These are phyloP conservation scores for Annulohypoxylon truncatum DNA, from an alignment of 2,329 filamentous ascomycete species.

Conservation along the genomic window DNA sequence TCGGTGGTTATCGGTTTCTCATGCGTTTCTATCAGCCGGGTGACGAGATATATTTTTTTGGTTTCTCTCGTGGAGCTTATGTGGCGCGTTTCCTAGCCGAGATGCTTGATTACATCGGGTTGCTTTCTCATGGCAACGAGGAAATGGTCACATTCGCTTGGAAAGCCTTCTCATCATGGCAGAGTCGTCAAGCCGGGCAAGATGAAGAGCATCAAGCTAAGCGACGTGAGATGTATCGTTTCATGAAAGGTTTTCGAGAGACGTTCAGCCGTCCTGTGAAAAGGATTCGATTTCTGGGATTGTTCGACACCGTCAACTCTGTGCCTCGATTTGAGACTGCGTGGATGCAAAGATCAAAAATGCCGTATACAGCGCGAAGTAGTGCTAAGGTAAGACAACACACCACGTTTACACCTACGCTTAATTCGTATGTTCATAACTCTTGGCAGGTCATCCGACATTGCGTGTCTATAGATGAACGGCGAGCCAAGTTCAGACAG, in stretches of 20 bases:
- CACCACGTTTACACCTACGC: too few relatives aligned
- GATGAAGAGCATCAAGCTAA: conserved; percentile 60
- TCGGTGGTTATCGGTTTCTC: conserved; percentile 83
- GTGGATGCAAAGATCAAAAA: conserved; percentile 83
- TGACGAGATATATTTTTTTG: conserved; percentile 77
- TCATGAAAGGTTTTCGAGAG: conserved; percentile 83
- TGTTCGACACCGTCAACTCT: conserved; percentile 86
- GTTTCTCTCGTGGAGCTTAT: conserved; percentile 79
- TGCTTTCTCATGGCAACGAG: conserved; percentile 84
- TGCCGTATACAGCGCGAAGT: conserved; percentile 73
- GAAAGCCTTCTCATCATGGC: conserved; percentile 83
- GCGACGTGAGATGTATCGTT: conserved; percentile 73
- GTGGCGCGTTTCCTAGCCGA: conserved; percentile 81
- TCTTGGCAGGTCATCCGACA: conserved; percentile 68
- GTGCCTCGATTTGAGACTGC: conserved; percentile 80
- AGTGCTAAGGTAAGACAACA: conserved; percentile 57
- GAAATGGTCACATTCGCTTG: conserved; percentile 87
- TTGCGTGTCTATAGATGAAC: conserved; percentile 77
- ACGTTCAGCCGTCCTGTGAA: conserved; percentile 82
- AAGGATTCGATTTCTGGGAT: conserved; percentile 78
- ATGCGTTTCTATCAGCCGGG: conserved; percentile 77
- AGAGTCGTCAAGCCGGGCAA: conserved; percentile 63
- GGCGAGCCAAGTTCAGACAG: conserved; percentile 77
- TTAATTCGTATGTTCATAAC: background rate
- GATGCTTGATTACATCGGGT: conserved; percentile 85